Evolutionary conservation across 331 rosid genomes (phyloP).

Genomic region (Dryas integrifolia): DNA sequence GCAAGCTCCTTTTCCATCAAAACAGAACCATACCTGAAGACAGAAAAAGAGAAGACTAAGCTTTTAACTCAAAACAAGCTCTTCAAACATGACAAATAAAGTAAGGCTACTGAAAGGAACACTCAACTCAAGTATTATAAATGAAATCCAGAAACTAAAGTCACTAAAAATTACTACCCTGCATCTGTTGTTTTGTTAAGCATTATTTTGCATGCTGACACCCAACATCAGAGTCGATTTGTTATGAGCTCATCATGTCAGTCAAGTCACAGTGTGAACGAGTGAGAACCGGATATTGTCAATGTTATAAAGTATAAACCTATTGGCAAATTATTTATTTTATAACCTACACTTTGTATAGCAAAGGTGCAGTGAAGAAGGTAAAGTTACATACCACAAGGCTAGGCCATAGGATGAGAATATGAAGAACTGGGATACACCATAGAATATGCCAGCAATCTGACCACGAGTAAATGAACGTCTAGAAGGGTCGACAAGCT

Average conservation of each 20-base stretch:
- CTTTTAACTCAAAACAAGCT: neutral
- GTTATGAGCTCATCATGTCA: too few relatives aligned
- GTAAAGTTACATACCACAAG: slow-evolving; percentile 61
- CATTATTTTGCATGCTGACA: too few relatives aligned
- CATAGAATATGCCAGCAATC: slow-evolving; percentile 86
- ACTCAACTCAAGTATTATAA: too few relatives aligned
- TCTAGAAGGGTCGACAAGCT: slow-evolving; percentile 78
- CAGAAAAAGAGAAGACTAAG: slow-evolving; percentile 4
- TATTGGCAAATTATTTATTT: neutral
- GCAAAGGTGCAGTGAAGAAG: neutral
- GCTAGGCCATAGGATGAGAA: slow-evolving; percentile 94
- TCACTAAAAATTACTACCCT: neutral
- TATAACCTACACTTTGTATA: neutral
- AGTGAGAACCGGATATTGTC: too few relatives aligned
- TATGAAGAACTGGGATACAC: slow-evolving; percentile 89
- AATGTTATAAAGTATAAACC: neutral
- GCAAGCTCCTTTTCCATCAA: slow-evolving; percentile 86
- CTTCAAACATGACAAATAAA: neutral
- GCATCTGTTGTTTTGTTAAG: too few relatives aligned
- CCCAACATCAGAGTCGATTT: too few relatives aligned
- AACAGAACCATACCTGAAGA: slow-evolving; percentile 88
- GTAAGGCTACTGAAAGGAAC: neutral
- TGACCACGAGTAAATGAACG: slow-evolving; percentile 79
- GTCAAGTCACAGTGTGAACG: too few relatives aligned
- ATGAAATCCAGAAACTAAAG: neutral